Evolutionary conservation across 139 green algal species (phyloP).

Genomic region (Chlorella vulgaris): DNA sequence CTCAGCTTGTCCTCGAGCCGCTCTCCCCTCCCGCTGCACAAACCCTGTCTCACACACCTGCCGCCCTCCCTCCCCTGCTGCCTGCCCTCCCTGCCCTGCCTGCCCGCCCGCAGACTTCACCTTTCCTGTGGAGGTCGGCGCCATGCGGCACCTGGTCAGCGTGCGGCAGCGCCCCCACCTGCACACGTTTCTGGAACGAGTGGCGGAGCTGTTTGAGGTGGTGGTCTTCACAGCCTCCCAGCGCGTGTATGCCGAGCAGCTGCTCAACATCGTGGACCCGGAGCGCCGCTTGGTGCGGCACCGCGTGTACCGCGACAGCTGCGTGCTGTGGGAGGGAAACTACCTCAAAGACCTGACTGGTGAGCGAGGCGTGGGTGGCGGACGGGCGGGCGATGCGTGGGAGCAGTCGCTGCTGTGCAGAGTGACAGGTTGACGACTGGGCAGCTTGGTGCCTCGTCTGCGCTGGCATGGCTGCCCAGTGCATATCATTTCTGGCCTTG

Average conservation of each 20-base stretch:
- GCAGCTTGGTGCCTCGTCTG: too few species aligned
- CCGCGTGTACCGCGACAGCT: constrained; percentile 92
- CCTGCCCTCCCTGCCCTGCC: not conserved
- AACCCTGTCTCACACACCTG: too few species aligned
- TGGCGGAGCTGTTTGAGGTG: constrained; percentile 78
- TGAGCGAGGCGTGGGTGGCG: not conserved
- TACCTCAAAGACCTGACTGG: constrained; percentile 84
- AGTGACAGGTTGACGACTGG: too few species aligned
- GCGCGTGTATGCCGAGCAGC: constrained; percentile 80
- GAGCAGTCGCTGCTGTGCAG: too few species aligned
- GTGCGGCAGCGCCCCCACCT: constrained; percentile 75
- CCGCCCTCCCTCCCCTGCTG: too few species aligned
- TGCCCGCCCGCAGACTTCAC: constrained; percentile 62
- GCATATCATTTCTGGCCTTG: too few species aligned
- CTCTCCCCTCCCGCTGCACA: too few species aligned
- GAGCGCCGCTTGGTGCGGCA: constrained; percentile 76
- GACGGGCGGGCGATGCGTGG: not conserved
- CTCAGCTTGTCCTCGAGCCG: too few species aligned
- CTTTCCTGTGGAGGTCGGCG: constrained; percentile 78
- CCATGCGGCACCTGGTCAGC: constrained; percentile 75
- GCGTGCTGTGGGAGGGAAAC: constrained; percentile 94
- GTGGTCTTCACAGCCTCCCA: constrained; percentile 87
- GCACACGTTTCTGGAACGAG: constrained; percentile 70
- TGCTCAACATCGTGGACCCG: constrained; percentile 85
- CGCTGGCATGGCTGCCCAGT: too few species aligned